These are phyloP conservation scores for Orbilia oligospora DNA, from an alignment of 2,329 filamentous ascomycete species.

Conservation along the genomic window DNA sequence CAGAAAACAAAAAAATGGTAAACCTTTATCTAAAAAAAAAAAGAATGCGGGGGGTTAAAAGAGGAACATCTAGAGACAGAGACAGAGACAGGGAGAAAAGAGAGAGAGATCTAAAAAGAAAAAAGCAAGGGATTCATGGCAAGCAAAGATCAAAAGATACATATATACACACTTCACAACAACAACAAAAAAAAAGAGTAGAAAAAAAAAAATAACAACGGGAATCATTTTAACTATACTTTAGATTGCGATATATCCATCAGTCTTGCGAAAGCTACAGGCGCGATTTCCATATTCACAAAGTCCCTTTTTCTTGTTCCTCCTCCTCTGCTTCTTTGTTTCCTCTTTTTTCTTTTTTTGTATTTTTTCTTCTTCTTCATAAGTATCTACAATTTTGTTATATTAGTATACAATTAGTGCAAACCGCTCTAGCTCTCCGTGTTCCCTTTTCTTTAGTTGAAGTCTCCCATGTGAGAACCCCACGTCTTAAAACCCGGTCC, in stretches of 20 bases:
- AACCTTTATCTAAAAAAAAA: too few relatives aligned
- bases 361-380: background rate
- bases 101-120: background rate
- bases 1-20: conserved; percentile 20
- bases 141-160: background rate
- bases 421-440: background rate
- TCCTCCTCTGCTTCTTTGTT: conserved; percentile 9
- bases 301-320: conserved; percentile 1
- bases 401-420: background rate
- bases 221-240: conserved; percentile 17
- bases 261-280: conserved; percentile 59
- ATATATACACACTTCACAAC: too few relatives aligned
- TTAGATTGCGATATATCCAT: conserved; percentile 58
- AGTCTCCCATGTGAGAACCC: background rate
- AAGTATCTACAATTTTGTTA: background rate
- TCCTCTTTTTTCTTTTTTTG: conserved; percentile 15
- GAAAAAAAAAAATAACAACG: background rate
- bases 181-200: background rate
- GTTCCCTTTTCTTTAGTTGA: too few relatives aligned
- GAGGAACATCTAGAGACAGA: too few relatives aligned
- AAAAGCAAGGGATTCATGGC: background rate
- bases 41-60: too few relatives aligned
- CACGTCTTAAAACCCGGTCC: background rate
- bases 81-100: conserved; percentile 5
- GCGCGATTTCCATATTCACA: conserved; percentile 31